These are phyloP conservation scores for Cladosporium sp. DNA, from an alignment of 2,329 filamentous ascomycete genomes.

Conservation along the genomic window DNA sequence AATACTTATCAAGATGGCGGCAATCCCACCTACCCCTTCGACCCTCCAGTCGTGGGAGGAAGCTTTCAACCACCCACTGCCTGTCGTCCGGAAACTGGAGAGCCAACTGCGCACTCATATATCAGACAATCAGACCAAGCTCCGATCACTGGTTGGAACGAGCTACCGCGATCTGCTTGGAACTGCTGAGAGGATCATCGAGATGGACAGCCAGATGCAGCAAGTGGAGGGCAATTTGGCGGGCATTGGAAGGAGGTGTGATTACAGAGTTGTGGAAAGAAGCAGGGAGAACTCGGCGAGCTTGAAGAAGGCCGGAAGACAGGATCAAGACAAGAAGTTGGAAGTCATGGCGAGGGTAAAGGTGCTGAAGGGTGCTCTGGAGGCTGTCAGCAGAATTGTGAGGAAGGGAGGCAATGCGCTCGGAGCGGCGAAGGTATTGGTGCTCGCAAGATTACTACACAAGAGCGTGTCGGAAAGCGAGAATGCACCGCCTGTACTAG, in stretches of 20 bases:
- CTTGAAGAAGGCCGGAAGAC: slow-evolving; percentile 15
- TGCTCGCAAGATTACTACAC: slow-evolving; percentile 72
- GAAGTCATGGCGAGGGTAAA: slow-evolving; percentile 28
- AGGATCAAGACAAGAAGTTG: slow-evolving; percentile 16
- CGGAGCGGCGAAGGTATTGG: slow-evolving; percentile 63
- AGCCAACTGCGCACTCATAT: slow-evolving; percentile 64
- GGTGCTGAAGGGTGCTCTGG: slow-evolving; percentile 58
- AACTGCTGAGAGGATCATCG: slow-evolving; percentile 90
- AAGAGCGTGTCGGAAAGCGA: slow-evolving; percentile 65
- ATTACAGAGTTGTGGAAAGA: slow-evolving; percentile 66
- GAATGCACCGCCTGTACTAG: slow-evolving; percentile 55
- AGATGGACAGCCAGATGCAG: slow-evolving; percentile 79
- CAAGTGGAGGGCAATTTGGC: slow-evolving; percentile 70
- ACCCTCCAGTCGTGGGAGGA: slow-evolving; percentile 64
- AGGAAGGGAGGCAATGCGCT: slow-evolving; percentile 53
- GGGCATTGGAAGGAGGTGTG: slow-evolving; percentile 74
- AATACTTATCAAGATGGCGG: neutral
- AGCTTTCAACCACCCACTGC: slow-evolving; percentile 66
- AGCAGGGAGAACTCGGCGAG: slow-evolving; percentile 25
- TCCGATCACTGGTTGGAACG: slow-evolving; percentile 65
- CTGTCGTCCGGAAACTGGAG: slow-evolving; percentile 62
- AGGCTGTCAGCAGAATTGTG: slow-evolving; percentile 54
- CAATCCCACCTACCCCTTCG: slow-evolving; percentile 38
- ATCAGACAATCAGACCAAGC: slow-evolving; percentile 64
- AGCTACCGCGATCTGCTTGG: slow-evolving; percentile 86